A percentile compares a stretch with the other conserved stretches of the same genome.
Conservation (phyloP, 2,329 filamentous ascomycete species). For the Penicillium sclerotigenum region DNA sequence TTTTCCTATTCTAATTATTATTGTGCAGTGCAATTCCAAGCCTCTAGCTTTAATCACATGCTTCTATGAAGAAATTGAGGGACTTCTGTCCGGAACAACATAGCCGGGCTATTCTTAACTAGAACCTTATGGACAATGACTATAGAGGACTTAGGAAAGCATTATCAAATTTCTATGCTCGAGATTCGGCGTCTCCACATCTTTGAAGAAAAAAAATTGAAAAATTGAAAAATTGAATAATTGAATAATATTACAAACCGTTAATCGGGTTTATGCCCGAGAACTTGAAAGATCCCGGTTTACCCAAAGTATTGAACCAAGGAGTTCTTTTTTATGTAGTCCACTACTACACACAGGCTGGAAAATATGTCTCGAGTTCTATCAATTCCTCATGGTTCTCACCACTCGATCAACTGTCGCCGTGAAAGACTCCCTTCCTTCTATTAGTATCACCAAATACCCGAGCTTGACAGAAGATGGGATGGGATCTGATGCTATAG, state of each 20-base stretch:
- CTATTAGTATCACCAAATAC: not conserved
- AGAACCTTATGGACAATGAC: not conserved
- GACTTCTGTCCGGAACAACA: not conserved
- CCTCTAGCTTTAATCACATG: not conserved
- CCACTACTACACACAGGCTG: not conserved
- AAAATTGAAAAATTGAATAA: too few relatives aligned
- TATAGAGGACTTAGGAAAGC: not conserved
- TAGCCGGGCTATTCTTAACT: not conserved
- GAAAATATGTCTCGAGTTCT: not conserved
- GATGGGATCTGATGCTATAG: not conserved
- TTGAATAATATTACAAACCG: too few relatives aligned
- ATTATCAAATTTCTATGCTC: not conserved
- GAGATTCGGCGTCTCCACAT: not conserved
- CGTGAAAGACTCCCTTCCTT: not conserved
- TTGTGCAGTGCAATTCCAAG: not conserved
- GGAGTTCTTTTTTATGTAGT: not conserved
- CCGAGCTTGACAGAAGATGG: not conserved
- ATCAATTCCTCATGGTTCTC: not conserved
- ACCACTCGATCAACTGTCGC: not conserved
- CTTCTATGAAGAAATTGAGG: not conserved
- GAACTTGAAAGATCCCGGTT: not conserved
- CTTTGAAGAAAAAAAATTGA: not conserved
- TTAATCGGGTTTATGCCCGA: too few relatives aligned
- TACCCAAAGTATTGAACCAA: not conserved
- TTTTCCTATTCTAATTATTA: too few relatives aligned